Evolutionary conservation across 2,329 filamentous ascomycete genomes (phyloP).

Genomic region (Zymoseptoria crescenta): DNA sequence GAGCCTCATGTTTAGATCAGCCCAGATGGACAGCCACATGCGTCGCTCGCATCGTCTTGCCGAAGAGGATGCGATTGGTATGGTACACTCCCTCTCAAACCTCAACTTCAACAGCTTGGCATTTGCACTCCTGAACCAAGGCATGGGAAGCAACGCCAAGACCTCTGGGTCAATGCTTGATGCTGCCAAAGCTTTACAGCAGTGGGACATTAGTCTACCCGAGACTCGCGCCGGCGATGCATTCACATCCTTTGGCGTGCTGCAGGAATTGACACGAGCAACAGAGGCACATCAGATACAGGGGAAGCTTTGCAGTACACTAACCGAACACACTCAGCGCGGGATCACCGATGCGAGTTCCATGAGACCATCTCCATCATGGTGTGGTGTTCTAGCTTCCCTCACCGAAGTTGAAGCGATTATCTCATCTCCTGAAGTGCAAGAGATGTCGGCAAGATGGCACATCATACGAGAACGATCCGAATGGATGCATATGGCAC

Average conservation of each 20-base stretch:
- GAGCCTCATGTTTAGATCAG: conserved; percentile 81
- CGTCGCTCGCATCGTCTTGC: conserved; percentile 51
- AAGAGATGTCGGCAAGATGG: conserved; percentile 56
- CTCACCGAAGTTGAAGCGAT: conserved; percentile 77
- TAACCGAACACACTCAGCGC: conserved; percentile 9
- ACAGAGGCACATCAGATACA: conserved; percentile 7
- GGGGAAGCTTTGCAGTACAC: conserved; percentile 4
- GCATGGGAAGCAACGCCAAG: conserved; percentile 49
- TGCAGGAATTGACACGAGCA: conserved; percentile 56
- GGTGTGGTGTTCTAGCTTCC: conserved; percentile 53
- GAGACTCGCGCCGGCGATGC: conserved; percentile 33
- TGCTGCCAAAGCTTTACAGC: conserved; percentile 61
- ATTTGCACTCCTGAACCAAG: conserved; percentile 64
- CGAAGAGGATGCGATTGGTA: conserved; percentile 54
- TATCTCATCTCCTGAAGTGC: conserved; percentile 50
- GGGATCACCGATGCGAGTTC: background rate
- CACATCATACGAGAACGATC: conserved; percentile 57
- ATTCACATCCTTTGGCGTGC: conserved; percentile 63
- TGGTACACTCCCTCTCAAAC: conserved; percentile 69
- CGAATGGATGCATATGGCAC: conserved; percentile 61
- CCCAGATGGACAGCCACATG: conserved; percentile 81
- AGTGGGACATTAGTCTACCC: conserved; percentile 83
- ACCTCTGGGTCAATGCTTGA: conserved; percentile 12
- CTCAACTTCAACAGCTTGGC: conserved; percentile 82
- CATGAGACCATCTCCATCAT: conserved; percentile 12